Evolutionary conservation across 345 rosid species (phyloP).

Genomic region (Tarenaya hassleriana): DNA sequence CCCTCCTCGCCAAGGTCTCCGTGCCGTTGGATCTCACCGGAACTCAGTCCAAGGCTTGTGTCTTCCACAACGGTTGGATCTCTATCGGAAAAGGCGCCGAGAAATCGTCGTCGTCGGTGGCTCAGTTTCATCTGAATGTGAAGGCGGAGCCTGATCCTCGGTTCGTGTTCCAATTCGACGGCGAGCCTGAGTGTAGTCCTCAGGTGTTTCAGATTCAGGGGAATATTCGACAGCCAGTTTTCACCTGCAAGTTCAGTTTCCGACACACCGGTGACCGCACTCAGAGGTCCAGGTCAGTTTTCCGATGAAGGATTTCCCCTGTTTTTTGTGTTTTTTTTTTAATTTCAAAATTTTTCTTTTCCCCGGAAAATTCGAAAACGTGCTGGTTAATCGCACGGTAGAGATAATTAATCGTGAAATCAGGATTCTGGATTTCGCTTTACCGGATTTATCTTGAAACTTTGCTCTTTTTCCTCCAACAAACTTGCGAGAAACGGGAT

Average conservation of each 20-base stretch:
- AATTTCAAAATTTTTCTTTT: not conserved
- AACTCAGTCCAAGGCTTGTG: constrained; percentile 39
- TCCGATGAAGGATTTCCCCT: no score
- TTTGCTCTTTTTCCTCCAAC: constrained; percentile 13
- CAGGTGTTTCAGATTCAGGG: constrained; percentile 90
- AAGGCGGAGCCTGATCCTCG: constrained; percentile 90
- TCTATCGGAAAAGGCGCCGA: constrained; percentile 53
- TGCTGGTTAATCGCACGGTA: constrained; percentile 11
- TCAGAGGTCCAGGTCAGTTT: constrained; percentile 62
- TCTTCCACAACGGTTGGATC: constrained; percentile 75
- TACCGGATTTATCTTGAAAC: constrained; percentile 9
- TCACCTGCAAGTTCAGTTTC: constrained; percentile 88
- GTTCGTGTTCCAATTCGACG: constrained; percentile 94
- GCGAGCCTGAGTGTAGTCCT: constrained; percentile 94
- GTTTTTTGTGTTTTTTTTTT: not conserved
- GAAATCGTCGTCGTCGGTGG: constrained; percentile 39
- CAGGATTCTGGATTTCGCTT: constrained; percentile 12
- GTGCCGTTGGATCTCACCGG: constrained; percentile 77
- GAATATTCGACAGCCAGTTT: constrained; percentile 77
- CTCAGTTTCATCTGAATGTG: constrained; percentile 66
- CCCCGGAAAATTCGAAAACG: constrained; percentile 16
- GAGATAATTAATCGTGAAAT: constrained; percentile 12
- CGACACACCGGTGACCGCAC: constrained; percentile 60
- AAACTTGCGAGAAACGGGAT: not conserved
- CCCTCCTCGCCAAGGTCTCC: constrained; percentile 58